These are phyloP conservation scores for Saksenaea vasiformis DNA, from an alignment of 371 early-diverging fungal genomes.

Conservation along the genomic window DNA sequence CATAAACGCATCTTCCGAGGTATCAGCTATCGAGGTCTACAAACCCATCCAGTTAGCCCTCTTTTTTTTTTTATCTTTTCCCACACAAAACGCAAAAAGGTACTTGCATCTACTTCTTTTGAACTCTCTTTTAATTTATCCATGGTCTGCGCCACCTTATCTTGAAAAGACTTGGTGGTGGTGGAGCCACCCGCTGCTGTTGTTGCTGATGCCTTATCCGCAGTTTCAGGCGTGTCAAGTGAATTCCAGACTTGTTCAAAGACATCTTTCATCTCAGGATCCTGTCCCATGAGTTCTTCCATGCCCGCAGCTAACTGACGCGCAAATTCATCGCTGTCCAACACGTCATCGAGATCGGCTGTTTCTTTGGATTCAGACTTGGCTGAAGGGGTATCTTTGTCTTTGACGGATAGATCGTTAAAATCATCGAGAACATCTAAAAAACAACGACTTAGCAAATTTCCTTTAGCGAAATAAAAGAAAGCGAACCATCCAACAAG, in stretches of 20 bases:
- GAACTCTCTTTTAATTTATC: slow-evolving; percentile 84
- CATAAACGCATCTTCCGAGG: slow-evolving; percentile 71
- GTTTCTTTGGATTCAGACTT: slow-evolving; percentile 17
- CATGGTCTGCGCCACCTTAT: slow-evolving; percentile 83
- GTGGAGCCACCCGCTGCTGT: slow-evolving; percentile 16
- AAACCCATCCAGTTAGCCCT: not conserved
- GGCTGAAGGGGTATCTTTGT: slow-evolving; percentile 4
- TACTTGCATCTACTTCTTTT: slow-evolving; percentile 75
- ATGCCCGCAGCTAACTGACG: slow-evolving; percentile 75
- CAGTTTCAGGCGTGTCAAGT: slow-evolving; percentile 36
- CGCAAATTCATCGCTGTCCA: slow-evolving; percentile 76
- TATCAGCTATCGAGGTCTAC: slow-evolving; percentile 65
- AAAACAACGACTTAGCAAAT: not conserved
- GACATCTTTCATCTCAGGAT: slow-evolving; percentile 58
- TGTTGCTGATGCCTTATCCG: slow-evolving; percentile 4
- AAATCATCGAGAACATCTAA: slow-evolving; percentile 60
- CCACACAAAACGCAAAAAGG: not conserved
- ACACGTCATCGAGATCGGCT: slow-evolving; percentile 37
- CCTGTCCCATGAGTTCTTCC: slow-evolving; percentile 70
- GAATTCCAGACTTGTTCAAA: slow-evolving; percentile 66
- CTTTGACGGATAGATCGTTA: slow-evolving; percentile 22
- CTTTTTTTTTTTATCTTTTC: not conserved
- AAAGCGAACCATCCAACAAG: slow-evolving; percentile 57
- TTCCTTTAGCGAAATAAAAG: too few relatives aligned
- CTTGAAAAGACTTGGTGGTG: slow-evolving; percentile 62